Evolutionary conservation across 352 stramenopile genomes (phyloP), one percentile per base, ranked within the genome.

Genomic region (Phytophthora uliginosa): DNA sequence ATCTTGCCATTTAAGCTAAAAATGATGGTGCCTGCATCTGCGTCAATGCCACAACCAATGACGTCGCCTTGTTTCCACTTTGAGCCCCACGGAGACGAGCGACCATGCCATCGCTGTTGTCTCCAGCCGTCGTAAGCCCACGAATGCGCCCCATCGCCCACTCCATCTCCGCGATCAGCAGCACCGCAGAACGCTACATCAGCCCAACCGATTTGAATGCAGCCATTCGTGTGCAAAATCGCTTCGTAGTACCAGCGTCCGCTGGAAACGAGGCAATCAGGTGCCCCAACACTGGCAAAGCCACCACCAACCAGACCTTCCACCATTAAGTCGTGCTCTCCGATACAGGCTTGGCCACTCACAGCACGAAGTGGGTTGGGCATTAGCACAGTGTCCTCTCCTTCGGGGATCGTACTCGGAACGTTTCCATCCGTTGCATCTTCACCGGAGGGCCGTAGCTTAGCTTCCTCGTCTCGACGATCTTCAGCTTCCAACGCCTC

Each of bases 201-300:
- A 24, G 92, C 92, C 95, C 95, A 98, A 4, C 95, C 95, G 59
- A 98, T 97, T 74, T 99, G 95, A 71, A 98, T 98, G 63, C 96
- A 96, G 50, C 95, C 95, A 38, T 97, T 97, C 0, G 93, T 97
- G 57, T 94, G 79, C 18, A 99, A 68, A n/a, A 85, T 93, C n/a
- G 95, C 95, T 86, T 98, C 94, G 69, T 97, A 98, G 70, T 98
- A 97, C 92, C 92, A 98, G 47, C 87, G 74, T 4, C 93, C 91
- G 45, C 51, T 87, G 7, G 82, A 91, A 28, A 96, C 86, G 15
- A 95, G 79, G 55, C 88, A 96, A 62, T 95, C 90, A 12, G 88
- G 88, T 6, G 89, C 90, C 34, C 87, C 89, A 60, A 98, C 89
- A 61, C 86, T 95, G 13, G 88, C 87, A 78, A 98, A 97, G 3